Evolutionary conservation across 2,329 filamentous ascomycete species (phyloP).

Genomic region (Stagonosporopsis vannaccii): DNA sequence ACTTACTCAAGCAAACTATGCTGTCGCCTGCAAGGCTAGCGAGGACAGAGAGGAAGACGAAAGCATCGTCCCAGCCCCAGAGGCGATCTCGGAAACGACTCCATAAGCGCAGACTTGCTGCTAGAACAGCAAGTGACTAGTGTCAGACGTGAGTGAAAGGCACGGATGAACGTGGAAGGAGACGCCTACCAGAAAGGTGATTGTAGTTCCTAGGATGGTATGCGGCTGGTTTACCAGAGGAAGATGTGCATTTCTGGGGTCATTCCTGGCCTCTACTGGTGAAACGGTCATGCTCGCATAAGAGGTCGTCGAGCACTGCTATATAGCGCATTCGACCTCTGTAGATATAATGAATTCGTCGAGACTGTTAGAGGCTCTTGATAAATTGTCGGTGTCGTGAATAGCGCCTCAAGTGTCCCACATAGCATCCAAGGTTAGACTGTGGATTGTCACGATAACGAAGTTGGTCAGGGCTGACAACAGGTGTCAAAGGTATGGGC

Average conservation of each 20-base stretch:
- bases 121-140: slow-evolving; percentile 36
- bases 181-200: slow-evolving; percentile 40
- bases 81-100: slow-evolving; percentile 37
- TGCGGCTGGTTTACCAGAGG: slow-evolving; percentile 39
- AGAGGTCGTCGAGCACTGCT: not conserved
- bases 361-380: not conserved
- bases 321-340: slow-evolving; percentile 1
- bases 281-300: slow-evolving; percentile 16
- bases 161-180: not conserved
- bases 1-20: slow-evolving; percentile 44
- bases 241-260: slow-evolving; percentile 39
- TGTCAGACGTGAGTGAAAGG: slow-evolving; percentile 3
- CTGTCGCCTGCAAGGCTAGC: slow-evolving; percentile 35
- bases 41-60: slow-evolving; percentile 40
- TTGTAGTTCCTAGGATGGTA: slow-evolving; percentile 38
- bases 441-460: not conserved
- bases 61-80: slow-evolving; percentile 48
- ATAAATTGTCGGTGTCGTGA: not conserved
- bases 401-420: not conserved
- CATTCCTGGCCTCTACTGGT: slow-evolving; percentile 18
- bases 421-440: not conserved
- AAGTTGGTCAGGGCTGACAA: slow-evolving; percentile 1
- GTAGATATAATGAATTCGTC: not conserved
- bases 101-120: slow-evolving; percentile 41
- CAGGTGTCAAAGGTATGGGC: not conserved